Evolutionary conservation across 805 yeast species (phyloP).

Genomic region (Hanseniaspora hatyaiensis): DNA sequence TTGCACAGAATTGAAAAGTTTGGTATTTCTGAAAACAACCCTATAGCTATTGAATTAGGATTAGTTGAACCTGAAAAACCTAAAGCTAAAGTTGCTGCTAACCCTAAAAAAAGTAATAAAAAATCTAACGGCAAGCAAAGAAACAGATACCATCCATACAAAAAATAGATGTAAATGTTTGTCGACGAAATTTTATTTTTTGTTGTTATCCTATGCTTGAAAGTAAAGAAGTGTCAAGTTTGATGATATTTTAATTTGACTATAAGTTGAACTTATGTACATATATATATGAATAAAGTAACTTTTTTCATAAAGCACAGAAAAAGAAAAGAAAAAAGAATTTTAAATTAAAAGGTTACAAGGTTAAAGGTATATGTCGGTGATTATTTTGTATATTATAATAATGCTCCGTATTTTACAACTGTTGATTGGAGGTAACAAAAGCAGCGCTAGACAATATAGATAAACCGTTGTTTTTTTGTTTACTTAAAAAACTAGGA

Average conservation of each 20-base stretch:
- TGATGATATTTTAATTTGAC: no score
- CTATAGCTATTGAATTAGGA: conserved; percentile 58
- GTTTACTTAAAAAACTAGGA: neutral
- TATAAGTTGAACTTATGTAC: neutral
- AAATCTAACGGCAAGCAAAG: conserved; percentile 2
- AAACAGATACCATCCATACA: conserved; percentile 11
- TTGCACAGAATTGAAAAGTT: conserved; percentile 52
- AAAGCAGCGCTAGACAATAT: conserved; percentile 12
- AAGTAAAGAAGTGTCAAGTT: no score
- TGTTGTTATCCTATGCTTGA: no score
- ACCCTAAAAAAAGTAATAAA: neutral
- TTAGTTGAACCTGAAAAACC: conserved; percentile 30
- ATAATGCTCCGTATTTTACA: no score
- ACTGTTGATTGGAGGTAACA: conserved; percentile 27
- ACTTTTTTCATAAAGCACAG: neutral
- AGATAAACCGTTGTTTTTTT: conserved; percentile 1
- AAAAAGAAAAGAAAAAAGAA: neutral
- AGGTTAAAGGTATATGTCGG: neutral
- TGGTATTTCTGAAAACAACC: conserved; percentile 60
- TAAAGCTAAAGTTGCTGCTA: neutral
- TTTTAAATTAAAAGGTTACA: neutral
- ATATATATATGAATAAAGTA: neutral
- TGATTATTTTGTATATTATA: no score
- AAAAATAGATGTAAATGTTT: neutral
- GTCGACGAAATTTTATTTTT: neutral